These are phyloP conservation scores for Lasiosphaeria hispida DNA, from an alignment of 495 filamentous ascomycete genomes.

Conservation along the genomic window DNA sequence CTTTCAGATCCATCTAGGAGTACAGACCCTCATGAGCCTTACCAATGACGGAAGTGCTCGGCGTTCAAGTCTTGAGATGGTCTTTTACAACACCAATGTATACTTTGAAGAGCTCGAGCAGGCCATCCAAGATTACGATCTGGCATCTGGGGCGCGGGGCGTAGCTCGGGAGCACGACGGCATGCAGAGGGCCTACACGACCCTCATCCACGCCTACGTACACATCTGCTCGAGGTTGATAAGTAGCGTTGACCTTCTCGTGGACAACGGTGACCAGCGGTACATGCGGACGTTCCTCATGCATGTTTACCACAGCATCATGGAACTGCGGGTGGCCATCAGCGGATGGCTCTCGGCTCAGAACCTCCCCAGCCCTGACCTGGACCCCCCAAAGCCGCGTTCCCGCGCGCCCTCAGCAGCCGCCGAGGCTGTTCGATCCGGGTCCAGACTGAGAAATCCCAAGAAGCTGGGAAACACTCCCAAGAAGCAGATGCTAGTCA, in stretches of 20 bases:
- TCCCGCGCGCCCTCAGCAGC: slow-evolving; percentile 8
- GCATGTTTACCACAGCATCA: slow-evolving; percentile 70
- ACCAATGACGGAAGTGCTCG: slow-evolving; percentile 63
- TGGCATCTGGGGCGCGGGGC: slow-evolving; percentile 49
- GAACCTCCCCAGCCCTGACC: background rate
- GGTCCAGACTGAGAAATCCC: background rate
- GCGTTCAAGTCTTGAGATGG: slow-evolving; percentile 68
- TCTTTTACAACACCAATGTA: slow-evolving; percentile 69
- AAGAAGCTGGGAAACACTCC: slow-evolving; percentile 9
- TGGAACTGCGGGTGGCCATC: slow-evolving; percentile 60
- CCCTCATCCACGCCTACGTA: slow-evolving; percentile 69
- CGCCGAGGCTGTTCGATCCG: background rate
- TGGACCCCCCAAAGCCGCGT: slow-evolving; percentile 7
- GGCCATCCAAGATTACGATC: slow-evolving; percentile 62
- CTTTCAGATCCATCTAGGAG: slow-evolving; percentile 68
- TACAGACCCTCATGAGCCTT: slow-evolving; percentile 65
- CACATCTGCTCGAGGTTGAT: slow-evolving; percentile 67
- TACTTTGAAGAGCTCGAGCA: slow-evolving; percentile 72
- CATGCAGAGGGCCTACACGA: slow-evolving; percentile 59
- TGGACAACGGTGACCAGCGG: slow-evolving; percentile 66
- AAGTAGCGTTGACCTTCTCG: slow-evolving; percentile 63
- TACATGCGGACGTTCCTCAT: slow-evolving; percentile 77
- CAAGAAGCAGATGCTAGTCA: slow-evolving; percentile 21
- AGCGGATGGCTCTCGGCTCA: slow-evolving; percentile 8
- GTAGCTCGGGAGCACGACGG: slow-evolving; percentile 54